Base-by-base conservation (phyloP, 2,329 filamentous ascomycete species). In the Drechslerella coelobrocha region DNA sequence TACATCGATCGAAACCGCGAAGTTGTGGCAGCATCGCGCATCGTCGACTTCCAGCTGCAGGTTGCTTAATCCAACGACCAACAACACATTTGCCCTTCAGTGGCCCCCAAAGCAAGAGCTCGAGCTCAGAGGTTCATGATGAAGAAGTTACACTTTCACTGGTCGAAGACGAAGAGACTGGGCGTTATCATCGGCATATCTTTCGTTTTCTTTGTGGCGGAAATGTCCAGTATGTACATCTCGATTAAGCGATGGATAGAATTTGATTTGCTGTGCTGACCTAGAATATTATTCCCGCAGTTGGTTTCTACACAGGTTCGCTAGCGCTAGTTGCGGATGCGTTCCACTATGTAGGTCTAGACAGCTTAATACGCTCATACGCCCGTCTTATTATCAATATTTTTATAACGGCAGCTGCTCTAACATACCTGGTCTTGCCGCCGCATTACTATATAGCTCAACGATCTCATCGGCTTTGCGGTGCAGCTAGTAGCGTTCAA, bases 301-400 rank as follows among this genome's bases (percentile, higher is more conserved):
- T 88, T 68, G 88, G 88, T 1, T 88, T 90, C 75, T 86, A 86
- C 69, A 91, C 89, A 0, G 82, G 82, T 56, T 91, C 89, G 0
- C 81, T 92, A 9, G 88, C 88, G 0, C 81, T 92, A 1, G 81
- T 92, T 24, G 89, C 89, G 26, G 89, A 92, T 81, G 88, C 90
- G 0, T 91, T 92, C 74, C 89, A 92, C 77, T 90, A 91, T 76
- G 87, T 89, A 79, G 71, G 84, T 21, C 39, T 19, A 21, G 26
- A n/a, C 19, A 7, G 3, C 19, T 6, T 10, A n/a, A 6, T 2
- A 31, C 29, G 17, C 5, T 43, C 14, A 17, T n/a, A n/a, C n/a
- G n/a, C n/a, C n/a, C n/a, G n/a, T n/a, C n/a, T n/a, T n/a, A n/a
- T n/a, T n/a, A n/a, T n/a, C n/a, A n/a, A n/a, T n/a, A n/a, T n/a